Evolutionary conservation across 345 rosid genomes (phyloP), one percentile per base, ranked within the genome.

Genomic region (Citrus glauca): DNA sequence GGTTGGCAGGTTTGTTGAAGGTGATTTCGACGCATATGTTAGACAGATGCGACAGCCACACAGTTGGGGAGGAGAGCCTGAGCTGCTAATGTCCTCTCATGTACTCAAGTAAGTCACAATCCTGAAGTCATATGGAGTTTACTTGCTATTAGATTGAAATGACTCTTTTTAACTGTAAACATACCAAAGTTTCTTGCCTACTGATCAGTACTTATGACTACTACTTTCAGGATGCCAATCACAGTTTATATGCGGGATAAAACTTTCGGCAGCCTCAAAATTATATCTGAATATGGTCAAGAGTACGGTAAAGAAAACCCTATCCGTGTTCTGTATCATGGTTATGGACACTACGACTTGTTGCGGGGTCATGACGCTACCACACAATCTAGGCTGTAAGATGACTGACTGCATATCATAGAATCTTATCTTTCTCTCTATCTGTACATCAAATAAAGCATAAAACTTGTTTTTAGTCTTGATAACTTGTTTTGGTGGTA

Each of bases 11-110:
- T 89, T 88, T 79, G 83, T 91, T 1, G 91, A 89, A 82, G 90
- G 84, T 69, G 91, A 89, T 80, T 89, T 91, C 64, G 89, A 89
- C 60, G 71, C 83, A 4, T 89, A 91, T 45, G 89, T 91, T 16
- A 74, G 42, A 17, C 89, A 84, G 82, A 89, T 89, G 87, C 79
- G 95, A 64, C 82, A 83, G 82, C 90, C 95, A 35, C 91, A 91
- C 70, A 82, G 79, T 56, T 89, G 95, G 95, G 95, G 93, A 81
- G 95, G 95, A 75, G 95, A 89, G 64, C 93, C 93, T 33, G 95
- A 91, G 84, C 85, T 91, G 60, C 93, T 91, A 7, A 91, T 89
- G 95, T 89, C 89, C 71, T 87, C 95, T 30, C 95, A 89, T 74
- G 90, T 89, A 60, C 86, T 88, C 20, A 60, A 76, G 95, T 91